phyloP scores from a whole-genome alignment of 2,329 filamentous ascomycete species.

The Leptodontidium sp. region DNA sequence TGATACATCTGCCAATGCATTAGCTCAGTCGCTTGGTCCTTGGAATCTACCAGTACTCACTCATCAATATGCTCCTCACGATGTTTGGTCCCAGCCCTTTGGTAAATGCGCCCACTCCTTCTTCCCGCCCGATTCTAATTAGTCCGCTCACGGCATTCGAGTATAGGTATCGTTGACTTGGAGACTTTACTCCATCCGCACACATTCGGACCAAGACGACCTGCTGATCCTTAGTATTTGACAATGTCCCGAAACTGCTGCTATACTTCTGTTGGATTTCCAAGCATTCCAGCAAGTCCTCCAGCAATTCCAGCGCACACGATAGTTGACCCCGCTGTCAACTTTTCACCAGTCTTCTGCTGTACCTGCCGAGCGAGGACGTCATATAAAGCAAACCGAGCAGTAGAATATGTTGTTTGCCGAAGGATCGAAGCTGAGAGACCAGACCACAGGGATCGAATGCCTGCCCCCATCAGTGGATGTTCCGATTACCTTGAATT shows the following conservation, averaged over 20 bases:
- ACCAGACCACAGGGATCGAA: conserved; percentile 54
- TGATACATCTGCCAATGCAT: conserved; percentile 49
- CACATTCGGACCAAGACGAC: conserved; percentile 56
- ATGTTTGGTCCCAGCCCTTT: conserved; percentile 53
- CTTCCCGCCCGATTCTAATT: conserved; percentile 49
- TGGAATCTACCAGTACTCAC: conserved; percentile 41
- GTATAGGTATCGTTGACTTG: conserved; percentile 50
- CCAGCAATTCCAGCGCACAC: conserved; percentile 52
- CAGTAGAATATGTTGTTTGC: conserved; percentile 55
- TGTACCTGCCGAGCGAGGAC: conserved; percentile 47
- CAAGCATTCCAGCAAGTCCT: conserved; percentile 53
- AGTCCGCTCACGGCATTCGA: conserved; percentile 50
- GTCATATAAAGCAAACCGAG: conserved; percentile 54
- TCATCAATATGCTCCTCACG: conserved; percentile 55
- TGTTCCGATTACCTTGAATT: neutral
- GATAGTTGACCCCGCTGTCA: conserved; percentile 49
- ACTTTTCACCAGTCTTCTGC: conserved; percentile 43
- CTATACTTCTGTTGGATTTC: conserved; percentile 54
- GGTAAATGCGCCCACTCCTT: conserved; percentile 51
- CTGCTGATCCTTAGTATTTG: conserved; percentile 25
- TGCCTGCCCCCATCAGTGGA: conserved; percentile 43
- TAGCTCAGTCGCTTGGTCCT: conserved; percentile 3
- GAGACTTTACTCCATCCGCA: conserved; percentile 53
- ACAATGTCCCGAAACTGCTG: neutral
- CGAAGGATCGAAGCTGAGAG: conserved; percentile 55